Base-by-base conservation (phyloP, 2,329 filamentous ascomycete genomes). In the Exophiala bonariae region DNA sequence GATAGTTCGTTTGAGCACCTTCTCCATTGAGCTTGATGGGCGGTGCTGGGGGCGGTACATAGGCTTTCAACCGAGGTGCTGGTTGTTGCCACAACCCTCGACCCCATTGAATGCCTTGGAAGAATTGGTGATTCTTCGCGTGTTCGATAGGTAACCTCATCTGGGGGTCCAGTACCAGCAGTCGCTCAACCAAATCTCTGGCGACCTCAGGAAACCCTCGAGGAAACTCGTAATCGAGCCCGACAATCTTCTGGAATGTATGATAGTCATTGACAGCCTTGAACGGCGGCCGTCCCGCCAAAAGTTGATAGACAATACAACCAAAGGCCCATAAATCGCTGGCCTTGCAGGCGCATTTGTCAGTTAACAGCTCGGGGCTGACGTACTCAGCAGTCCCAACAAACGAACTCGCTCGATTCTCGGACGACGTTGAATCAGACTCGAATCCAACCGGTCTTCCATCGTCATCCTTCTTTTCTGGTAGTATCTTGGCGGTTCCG, bases 321-420 rank as follows among this genome's bases (percentile, higher is more conserved):
- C 93, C 93, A 72, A 95, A 99, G 2, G 93, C 93, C 93, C 93
- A 99, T 40, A 99, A 70, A 69, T 99, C 93, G 67, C 93, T 97
- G 34, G 92, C 89, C 71, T 97, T 99, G 75, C 92, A 96, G 16
- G 92, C 93, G 61, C 88, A 95, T 73, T 97, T 97, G 63, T 96
- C 90, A 22, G 89, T 96, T 44, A 99, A 76, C n/a, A 99, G 77
- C 66, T 99, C 93, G 0, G 93, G 93, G 63, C 93, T 97, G 58
- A 99, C 93, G 62, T 99, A 99, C 67, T 99, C 93, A 9, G 93
- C 93, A 0, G 93, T 99, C 30, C 93, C 93, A 33, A 99, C 93
- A 65, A 99, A 99, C 0, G 93, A 99, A 28, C 89, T 89, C 10
- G 92, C 90, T 57, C 90, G 81, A 56, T 83, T 82, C 16, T 77